These are phyloP conservation scores for Lodderomyces elongisporus DNA, from an alignment of 1,139 yeast genomes.

Conservation along the genomic window DNA sequence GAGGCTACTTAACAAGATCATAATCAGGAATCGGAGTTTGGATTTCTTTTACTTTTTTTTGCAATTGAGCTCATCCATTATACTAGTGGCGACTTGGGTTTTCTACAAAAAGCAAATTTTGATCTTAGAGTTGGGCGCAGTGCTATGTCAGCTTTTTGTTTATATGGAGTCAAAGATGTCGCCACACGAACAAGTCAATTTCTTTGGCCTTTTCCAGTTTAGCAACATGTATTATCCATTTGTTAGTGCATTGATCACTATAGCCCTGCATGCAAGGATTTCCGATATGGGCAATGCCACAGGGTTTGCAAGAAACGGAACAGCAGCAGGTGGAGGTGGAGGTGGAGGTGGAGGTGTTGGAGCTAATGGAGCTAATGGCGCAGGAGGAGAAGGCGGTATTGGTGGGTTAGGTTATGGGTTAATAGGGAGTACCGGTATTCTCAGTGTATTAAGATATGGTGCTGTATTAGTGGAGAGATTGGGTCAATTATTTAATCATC, in stretches of 20 bases:
- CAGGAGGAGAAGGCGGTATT: no score
- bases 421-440: no score
- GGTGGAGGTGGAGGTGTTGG: not conserved
- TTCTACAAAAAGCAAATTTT: constrained; percentile 14
- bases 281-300: constrained; percentile 2
- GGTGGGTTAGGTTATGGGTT: no score
- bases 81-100: constrained; percentile 16
- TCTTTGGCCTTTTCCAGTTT: constrained; percentile 25
- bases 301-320: not conserved
- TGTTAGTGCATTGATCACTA: constrained; percentile 17
- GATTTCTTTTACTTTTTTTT: constrained; percentile 31
- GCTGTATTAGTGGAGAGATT: not conserved
- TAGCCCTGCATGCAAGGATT: constrained; percentile 11
- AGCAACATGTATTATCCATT: constrained; percentile 25
- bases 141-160: constrained; percentile 23
- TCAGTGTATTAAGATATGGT: no score
- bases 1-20: constrained; percentile 12
- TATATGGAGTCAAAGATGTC: constrained; percentile 28
- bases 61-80: constrained; percentile 23
- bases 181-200: constrained; percentile 22
- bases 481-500: not conserved
- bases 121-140: constrained; percentile 19
- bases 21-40: constrained; percentile 18
- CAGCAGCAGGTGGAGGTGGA: not conserved
- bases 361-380: not conserved